Evolutionary conservation across 1,139 yeast genomes (phyloP).

Genomic region (Yamadazyma trypodendri): DNA sequence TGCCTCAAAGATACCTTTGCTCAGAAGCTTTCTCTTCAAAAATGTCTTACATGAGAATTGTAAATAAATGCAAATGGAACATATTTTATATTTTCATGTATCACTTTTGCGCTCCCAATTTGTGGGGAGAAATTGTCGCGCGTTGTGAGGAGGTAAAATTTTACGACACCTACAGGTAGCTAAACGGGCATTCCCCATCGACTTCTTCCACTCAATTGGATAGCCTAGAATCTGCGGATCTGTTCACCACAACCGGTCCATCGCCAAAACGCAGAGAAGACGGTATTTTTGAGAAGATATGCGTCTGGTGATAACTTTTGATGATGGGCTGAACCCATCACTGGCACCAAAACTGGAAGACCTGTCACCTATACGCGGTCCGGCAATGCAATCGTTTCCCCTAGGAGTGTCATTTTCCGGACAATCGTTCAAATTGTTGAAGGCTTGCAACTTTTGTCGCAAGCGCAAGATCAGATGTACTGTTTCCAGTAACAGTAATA

Average conservation of each 20-base stretch:
- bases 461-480: constrained; percentile 22
- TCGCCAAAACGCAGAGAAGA: background rate
- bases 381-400: background rate
- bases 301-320: background rate
- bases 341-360: background rate
- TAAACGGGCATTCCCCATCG: no score
- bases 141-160: no score
- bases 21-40: no score
- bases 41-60: no score
- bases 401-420: constrained; percentile 5
- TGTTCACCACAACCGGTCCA: background rate
- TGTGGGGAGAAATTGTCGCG: no score
- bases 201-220: no score
- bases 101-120: no score
- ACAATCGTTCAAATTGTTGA: constrained; percentile 16
- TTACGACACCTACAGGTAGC: no score
- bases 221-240: background rate
- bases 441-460: constrained; percentile 21
- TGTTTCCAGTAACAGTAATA: constrained; percentile 7
- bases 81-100: no score
- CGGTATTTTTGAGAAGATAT: background rate
- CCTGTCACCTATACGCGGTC: background rate
- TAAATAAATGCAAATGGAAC: no score
- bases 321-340: background rate
- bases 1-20: no score